phyloP scores from a whole-genome alignment of 768 basidiomycete genomes.

The Suillus paluster region DNA sequence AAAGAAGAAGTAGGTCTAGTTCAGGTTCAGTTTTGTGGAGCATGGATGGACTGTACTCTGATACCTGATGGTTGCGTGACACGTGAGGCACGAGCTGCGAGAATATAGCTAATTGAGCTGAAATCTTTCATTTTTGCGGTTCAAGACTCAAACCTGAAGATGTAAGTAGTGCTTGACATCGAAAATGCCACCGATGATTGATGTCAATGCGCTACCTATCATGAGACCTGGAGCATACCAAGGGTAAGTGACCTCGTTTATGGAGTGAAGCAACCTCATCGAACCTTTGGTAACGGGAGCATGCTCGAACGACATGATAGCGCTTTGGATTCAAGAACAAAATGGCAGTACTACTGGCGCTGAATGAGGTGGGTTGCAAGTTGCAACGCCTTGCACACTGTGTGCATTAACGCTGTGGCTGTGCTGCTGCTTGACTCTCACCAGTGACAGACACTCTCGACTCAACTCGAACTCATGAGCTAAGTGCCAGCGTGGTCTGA shows the following conservation, averaged over 20 bases:
- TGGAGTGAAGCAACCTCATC: conserved; percentile 8
- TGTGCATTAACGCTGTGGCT: not conserved
- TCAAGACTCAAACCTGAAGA: conserved; percentile 60
- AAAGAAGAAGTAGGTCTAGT: conserved; percentile 26
- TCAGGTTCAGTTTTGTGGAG: conserved; percentile 35
- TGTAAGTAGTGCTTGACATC: conserved; percentile 91
- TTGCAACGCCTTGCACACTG: not conserved
- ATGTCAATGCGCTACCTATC: conserved; percentile 68
- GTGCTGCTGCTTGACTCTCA: not conserved
- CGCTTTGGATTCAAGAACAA: not conserved
- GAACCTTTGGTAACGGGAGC: conserved; percentile 86
- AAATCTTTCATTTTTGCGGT: conserved; percentile 4
- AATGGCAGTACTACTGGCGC: not conserved
- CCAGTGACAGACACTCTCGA: no score
- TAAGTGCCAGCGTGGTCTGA: not conserved
- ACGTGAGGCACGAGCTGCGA: conserved; percentile 83
- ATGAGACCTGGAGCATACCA: conserved; percentile 65
- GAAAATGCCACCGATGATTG: conserved; percentile 77
- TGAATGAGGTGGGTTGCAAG: not conserved
- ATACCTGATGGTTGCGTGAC: conserved; percentile 87
- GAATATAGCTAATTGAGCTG: conserved; percentile 13
- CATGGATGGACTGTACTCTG: conserved; percentile 9
- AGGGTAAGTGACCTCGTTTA: conserved; percentile 3
- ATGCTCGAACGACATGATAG: conserved; percentile 77
- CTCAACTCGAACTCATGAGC: not conserved